Evolutionary conservation across 2,329 filamentous ascomycete genomes (phyloP), one percentile per base, ranked within the genome.

Genomic region (Aspergillus puulaauensis): DNA sequence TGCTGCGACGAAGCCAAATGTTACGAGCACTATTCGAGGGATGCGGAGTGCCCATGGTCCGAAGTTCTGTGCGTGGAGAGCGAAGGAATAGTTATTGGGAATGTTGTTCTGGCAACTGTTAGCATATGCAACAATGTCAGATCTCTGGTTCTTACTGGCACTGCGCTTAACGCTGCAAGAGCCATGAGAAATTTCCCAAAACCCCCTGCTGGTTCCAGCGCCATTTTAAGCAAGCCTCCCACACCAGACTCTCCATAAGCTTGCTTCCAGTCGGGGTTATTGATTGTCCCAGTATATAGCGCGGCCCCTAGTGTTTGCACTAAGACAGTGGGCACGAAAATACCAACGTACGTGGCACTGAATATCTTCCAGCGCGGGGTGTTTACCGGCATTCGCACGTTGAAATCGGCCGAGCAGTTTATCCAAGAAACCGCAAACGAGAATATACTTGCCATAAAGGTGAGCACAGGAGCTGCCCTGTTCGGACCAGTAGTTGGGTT

Each of bases 371-470:
- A 68, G 2, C 68, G 63, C 17, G 70, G 67, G 9, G 73, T 74
- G 15, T 68, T 64, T n/a, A 67, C 61, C 4, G 72, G 71, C 72
- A 75, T 75, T 6, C 70, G 70, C 14, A 75, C 73, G 52, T 75
- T 75, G 54, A 74, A 75, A 52, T 75, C 73, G 0, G 71, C 70
- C 6, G 73, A 71, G 40, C 71, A 74, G 33, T 75, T 73, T 40
- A 73, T 66, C 72, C 72, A 75, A 2, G 70, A 73, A 1, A 73
- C 70, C 0, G 72, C 70, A 51, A 75, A 75, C 6, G 70, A 72
- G 54, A 75, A 74, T 7, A 74, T 72, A 21, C 71, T 64, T 2
- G 73, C 72, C 58, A 74, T 73, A 56, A 72, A 75, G 2, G 68
- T 70, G 19, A 75, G 63, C 4, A 72, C 65, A 7, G 72, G 61